phyloP scores from a whole-genome alignment of 176 grass and related monocot species.

The Triticum timopheevii region DNA sequence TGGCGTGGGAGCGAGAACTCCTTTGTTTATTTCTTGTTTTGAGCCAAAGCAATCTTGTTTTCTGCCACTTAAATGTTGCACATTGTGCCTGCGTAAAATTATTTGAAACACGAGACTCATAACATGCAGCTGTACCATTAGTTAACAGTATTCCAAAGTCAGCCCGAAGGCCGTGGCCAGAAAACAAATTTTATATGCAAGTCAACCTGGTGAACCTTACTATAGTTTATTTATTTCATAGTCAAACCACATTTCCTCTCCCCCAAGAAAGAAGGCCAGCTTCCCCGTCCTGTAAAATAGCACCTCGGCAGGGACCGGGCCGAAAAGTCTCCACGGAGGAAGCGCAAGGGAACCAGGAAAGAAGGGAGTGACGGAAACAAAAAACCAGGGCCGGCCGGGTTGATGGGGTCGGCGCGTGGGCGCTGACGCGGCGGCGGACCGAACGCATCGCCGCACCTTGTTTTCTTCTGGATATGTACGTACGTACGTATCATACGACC shows the following conservation, averaged over 20 bases:
- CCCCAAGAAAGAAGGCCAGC: constrained; percentile 9
- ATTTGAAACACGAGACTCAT: too few species aligned
- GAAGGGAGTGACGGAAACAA: neutral
- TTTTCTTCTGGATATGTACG: neutral
- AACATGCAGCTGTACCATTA: neutral
- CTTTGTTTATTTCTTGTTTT: neutral
- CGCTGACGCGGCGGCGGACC: constrained; percentile 28
- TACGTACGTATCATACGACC: neutral
- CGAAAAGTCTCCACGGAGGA: neutral
- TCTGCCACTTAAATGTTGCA: neutral
- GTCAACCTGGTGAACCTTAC: neutral
- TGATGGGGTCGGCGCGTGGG: neutral
- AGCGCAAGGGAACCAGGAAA: too few species aligned
- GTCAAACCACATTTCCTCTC: neutral
- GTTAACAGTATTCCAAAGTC: neutral
- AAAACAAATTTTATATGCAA: neutral
- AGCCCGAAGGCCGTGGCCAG: neutral
- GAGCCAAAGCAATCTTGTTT: neutral
- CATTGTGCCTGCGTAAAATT: neutral
- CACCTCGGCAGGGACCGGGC: neutral
- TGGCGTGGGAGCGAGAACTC: neutral
- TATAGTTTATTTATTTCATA: too few species aligned
- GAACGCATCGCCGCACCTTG: neutral
- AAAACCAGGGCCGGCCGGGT: neutral
- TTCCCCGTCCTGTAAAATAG: neutral